phyloP scores from a whole-genome alignment of 1,284 basidiomycete species.

The Melampsora americana region DNA sequence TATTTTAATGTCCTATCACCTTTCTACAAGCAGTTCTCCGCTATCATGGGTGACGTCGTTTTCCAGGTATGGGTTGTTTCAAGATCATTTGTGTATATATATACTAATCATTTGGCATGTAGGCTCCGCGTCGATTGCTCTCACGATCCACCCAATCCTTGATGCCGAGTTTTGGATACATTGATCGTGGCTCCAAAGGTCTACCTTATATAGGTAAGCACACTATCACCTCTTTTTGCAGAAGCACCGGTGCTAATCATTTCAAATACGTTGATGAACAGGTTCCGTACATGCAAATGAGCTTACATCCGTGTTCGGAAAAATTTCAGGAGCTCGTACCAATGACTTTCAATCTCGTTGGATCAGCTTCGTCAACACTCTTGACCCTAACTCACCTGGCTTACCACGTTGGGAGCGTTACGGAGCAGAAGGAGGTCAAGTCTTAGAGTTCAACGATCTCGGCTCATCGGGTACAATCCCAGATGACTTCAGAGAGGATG shows the following conservation, averaged over 20 bases:
- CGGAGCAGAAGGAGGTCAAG: neutral
- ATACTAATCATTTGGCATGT: neutral
- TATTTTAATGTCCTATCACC: conserved; percentile 1
- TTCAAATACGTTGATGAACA: too few relatives aligned
- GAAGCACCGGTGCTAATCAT: too few relatives aligned
- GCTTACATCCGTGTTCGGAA: neutral
- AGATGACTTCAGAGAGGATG: neutral
- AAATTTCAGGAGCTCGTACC: neutral
- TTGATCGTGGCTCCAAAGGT: neutral
- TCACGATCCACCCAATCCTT: neutral
- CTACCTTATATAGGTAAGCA: neutral
- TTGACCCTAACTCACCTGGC: neutral
- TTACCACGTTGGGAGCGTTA: neutral
- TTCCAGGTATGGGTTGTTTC: neutral
- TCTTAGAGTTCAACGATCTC: neutral
- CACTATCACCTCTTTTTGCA: too few relatives aligned
- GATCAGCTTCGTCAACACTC: neutral
- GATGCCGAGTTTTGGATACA: neutral
- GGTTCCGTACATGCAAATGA: conserved; percentile 2
- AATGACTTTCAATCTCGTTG: neutral
- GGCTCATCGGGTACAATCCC: neutral
- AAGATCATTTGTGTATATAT: too few relatives aligned
- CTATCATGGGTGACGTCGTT: neutral
- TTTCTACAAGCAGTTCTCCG: neutral
- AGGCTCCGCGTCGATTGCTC: neutral